Evolutionary conservation across 345 rosid species (phyloP).

Genomic region (Brassica rapa): DNA sequence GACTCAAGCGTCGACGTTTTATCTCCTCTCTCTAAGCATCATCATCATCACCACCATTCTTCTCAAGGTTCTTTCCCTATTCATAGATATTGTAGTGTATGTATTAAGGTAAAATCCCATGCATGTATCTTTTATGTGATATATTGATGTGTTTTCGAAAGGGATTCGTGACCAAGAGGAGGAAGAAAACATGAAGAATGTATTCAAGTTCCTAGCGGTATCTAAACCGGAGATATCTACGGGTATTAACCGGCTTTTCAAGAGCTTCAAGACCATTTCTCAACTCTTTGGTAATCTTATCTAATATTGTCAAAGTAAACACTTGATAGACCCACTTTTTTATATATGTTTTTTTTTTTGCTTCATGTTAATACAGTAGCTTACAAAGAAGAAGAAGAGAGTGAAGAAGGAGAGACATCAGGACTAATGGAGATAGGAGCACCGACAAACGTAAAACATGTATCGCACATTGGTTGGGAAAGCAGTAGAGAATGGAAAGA

Average conservation of each 20-base stretch:
- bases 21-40: slow-evolving; percentile 38
- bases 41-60: slow-evolving; percentile 32
- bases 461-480: slow-evolving; percentile 75
- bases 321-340: not conserved
- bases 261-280: slow-evolving; percentile 61
- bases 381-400: slow-evolving; percentile 60
- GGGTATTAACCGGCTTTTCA: slow-evolving; percentile 60
- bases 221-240: slow-evolving; percentile 62
- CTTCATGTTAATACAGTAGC: slow-evolving; percentile 24
- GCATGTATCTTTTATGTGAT: slow-evolving; percentile 6
- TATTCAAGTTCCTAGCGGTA: slow-evolving; percentile 40
- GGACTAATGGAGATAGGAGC: slow-evolving; percentile 64
- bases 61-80: slow-evolving; percentile 42
- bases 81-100: not conserved
- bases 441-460: slow-evolving; percentile 84
- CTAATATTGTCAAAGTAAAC: not conserved
- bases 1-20: slow-evolving; percentile 66
- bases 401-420: slow-evolving; percentile 39
- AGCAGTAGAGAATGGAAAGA: slow-evolving; percentile 33
- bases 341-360: not conserved
- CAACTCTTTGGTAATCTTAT: slow-evolving; percentile 58
- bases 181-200: slow-evolving; percentile 59
- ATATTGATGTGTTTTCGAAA: slow-evolving; percentile 22
- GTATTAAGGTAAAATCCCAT: not conserved
- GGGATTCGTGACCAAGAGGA: slow-evolving; percentile 41